Base-by-base conservation (phyloP, 140 eudicot genomes). In the Cichorium intybus region DNA sequence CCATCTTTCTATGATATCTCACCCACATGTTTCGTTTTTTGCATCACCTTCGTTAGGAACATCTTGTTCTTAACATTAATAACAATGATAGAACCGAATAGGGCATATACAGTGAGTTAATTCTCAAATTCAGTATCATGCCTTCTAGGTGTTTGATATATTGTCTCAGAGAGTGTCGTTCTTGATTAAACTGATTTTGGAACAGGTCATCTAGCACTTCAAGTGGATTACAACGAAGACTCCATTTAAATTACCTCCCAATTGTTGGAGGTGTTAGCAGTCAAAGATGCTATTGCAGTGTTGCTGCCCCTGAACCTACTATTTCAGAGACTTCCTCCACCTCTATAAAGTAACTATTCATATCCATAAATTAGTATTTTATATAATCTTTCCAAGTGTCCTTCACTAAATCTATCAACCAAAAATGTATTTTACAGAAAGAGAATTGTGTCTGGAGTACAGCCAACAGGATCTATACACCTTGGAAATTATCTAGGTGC, bases 401-500 rank as follows among this genome's bases (percentile, higher is more conserved):
- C 11, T 16, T 34, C 31, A 29, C n/a, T 24, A 8, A 24, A 5
- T 56, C 46, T 34, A 22, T 69, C 8, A 63, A 76, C 39, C 29
- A 18, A 56, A 35, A 48, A 28, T 45, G 14, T 39, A 5, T 17
- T 65, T 9, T 15, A 59, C 65, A 77, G 82, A 74, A 77, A 77
- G 69, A 77, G 82, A 67, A 77, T 77, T 5, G 82, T 77, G 31
- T 77, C 82, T 23, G 82, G 82, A n/a, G 82, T 77, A 62, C 99
- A 94, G 75, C 97, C 99, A 17, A 94, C 99, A 3, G 99, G 99
- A 45, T 83, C 99, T 69, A 82, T 94, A 73, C 99, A 94, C 84
- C 97, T 94, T 9, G 99, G 99, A 26, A 94, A 94, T 73, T 94
- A 89, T 82, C 95, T 94, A n/a, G 99, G 97, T 12, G 99, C 99